phyloP scores from a whole-genome alignment of 1,284 basidiomycete species.

The Microbotryum violaceum region DNA sequence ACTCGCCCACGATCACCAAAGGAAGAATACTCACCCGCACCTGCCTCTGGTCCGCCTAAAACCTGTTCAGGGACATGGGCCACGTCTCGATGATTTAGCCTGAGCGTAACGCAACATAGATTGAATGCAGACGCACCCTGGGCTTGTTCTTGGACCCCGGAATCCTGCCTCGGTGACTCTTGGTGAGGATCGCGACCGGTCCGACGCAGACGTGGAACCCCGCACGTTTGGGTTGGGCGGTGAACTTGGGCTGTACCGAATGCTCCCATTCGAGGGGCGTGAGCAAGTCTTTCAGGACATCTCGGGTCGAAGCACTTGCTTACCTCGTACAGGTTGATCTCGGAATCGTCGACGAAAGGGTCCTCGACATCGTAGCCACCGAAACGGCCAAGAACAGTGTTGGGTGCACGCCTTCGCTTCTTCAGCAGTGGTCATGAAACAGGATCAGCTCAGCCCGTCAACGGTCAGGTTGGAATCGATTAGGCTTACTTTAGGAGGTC shows the following conservation, averaged over 20 bases:
- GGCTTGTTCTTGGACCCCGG: conserved; percentile 30
- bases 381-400: conserved; percentile 33
- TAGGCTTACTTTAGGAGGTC: conserved; percentile 14
- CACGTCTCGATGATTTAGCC: no score
- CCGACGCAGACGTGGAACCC: conserved; percentile 52
- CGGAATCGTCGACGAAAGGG: conserved; percentile 96
- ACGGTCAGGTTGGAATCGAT: not conserved
- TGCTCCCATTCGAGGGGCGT: no score
- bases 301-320: conserved; percentile 36
- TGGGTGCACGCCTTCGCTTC: conserved; percentile 50
- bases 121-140: conserved; percentile 4
- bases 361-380: conserved; percentile 74
- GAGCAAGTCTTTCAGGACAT: not conserved
- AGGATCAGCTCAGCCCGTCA: conserved; percentile 2
- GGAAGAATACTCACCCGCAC: no score
- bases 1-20: no score
- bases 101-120: not conserved
- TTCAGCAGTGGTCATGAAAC: conserved; percentile 27
- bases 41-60: no score
- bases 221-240: conserved; percentile 12
- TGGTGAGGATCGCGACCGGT: conserved; percentile 59
- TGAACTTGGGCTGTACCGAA: conserved; percentile 20
- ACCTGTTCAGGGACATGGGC: no score
- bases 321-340: conserved; percentile 79
- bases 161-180: conserved; percentile 14